Conservation (phyloP, 306 rosid genomes). For the Astragalus membranaceus region DNA sequence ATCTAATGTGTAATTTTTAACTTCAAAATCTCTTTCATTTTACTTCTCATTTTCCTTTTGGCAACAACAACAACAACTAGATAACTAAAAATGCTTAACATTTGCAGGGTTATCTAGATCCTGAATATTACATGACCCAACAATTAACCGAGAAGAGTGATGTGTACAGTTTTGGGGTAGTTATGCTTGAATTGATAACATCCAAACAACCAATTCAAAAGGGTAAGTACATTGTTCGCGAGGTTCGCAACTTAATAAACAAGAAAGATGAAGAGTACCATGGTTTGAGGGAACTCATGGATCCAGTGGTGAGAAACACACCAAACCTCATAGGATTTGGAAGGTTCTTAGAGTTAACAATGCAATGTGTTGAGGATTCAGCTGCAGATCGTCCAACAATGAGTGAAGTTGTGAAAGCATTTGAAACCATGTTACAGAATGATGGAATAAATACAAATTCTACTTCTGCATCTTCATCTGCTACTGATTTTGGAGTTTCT, state of each 20-base stretch:
- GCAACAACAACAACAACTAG: not conserved
- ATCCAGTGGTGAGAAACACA: slow-evolving; percentile 49
- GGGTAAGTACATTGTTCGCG: slow-evolving; percentile 80
- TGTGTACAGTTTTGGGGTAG: slow-evolving; percentile 89
- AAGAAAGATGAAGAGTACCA: slow-evolving; percentile 49
- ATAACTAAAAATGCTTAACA: not conserved
- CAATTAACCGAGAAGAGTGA: slow-evolving; percentile 87
- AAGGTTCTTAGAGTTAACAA: slow-evolving; percentile 68
- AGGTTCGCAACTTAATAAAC: slow-evolving; percentile 43
- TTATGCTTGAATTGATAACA: slow-evolving; percentile 78
- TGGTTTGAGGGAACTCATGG: slow-evolving; percentile 65
- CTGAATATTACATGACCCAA: slow-evolving; percentile 92
- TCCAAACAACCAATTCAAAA: slow-evolving; percentile 83
- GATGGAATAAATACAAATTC: slow-evolving; percentile 83
- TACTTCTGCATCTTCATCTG: slow-evolving; percentile 86
- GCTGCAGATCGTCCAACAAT: slow-evolving; percentile 80
- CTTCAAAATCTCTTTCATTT: not conserved
- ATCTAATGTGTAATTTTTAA: not conserved
- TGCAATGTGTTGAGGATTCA: slow-evolving; percentile 84
- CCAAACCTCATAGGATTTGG: slow-evolving; percentile 49
- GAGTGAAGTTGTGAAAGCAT: slow-evolving; percentile 73
- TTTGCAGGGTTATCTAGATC: slow-evolving; percentile 88
- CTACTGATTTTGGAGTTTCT: slow-evolving; percentile 60
- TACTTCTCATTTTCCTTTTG: not conserved
- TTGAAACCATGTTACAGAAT: slow-evolving; percentile 68